phyloP scores from a whole-genome alignment of 768 basidiomycete genomes.

The Peribolospora kevripleyi region DNA sequence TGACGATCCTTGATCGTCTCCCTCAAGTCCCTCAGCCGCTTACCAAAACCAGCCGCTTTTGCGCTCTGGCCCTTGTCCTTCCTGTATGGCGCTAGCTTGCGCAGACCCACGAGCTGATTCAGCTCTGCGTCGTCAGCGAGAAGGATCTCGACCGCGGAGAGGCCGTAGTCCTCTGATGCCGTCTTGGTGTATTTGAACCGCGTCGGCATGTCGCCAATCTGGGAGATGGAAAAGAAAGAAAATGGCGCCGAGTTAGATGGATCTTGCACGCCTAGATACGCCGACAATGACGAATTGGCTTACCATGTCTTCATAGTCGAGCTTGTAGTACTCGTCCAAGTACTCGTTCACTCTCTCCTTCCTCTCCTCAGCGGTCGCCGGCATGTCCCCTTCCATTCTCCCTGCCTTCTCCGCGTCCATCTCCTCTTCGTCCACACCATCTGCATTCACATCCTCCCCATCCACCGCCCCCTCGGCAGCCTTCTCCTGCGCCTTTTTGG shows the following conservation, averaged over 20 bases:
- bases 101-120: constrained; percentile 70
- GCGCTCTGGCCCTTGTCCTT: constrained; percentile 31
- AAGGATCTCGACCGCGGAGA: constrained; percentile 65
- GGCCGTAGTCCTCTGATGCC: constrained; percentile 27
- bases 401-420: constrained; percentile 29
- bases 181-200: constrained; percentile 72
- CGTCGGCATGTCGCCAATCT: constrained; percentile 76
- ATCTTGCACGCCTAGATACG: not conserved
- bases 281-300: constrained; percentile 14
- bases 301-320: constrained; percentile 92
- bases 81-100: constrained; percentile 76
- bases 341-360: constrained; percentile 61
- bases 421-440: constrained; percentile 20
- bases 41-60: constrained; percentile 27
- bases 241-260: not conserved
- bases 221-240: constrained; percentile 3
- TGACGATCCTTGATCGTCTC: constrained; percentile 14
- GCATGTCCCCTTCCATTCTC: constrained; percentile 25
- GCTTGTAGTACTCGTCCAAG: constrained; percentile 67
- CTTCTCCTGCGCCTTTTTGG: constrained; percentile 23
- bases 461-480: constrained; percentile 33
- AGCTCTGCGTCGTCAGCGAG: constrained; percentile 78
- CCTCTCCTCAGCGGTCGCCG: constrained; percentile 67
- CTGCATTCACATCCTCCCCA: constrained; percentile 28
- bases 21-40: constrained; percentile 25